Percentiles rank a stretch among this genome's conserved stretches.
Conservation (phyloP, 805 yeast genomes). For the Wickerhamomyces pijperi region DNA sequence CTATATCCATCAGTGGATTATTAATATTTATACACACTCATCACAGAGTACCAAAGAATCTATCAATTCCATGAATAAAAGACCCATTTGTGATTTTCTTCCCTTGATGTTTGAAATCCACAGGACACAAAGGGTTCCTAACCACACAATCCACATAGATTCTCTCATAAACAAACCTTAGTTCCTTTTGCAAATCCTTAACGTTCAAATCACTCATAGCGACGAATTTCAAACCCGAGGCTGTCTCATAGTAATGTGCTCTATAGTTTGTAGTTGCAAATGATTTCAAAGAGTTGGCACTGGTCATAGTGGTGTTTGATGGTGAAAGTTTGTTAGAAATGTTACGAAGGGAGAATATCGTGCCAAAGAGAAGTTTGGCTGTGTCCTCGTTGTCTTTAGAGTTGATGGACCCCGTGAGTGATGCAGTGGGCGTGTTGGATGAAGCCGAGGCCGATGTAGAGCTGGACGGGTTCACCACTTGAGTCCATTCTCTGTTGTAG, state of each 20-base stretch:
- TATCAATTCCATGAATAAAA: background rate
- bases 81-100: background rate
- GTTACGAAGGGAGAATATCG: conserved; percentile 67
- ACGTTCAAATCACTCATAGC: conserved; percentile 55
- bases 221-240: conserved; percentile 68
- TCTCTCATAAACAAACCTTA: conserved; percentile 48
- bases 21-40: too few species aligned
- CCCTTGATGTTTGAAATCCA: conserved; percentile 38
- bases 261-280: conserved; percentile 69
- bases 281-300: conserved; percentile 29
- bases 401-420: conserved; percentile 30
- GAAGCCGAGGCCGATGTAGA: background rate
- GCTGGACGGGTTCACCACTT: conserved; percentile 11
- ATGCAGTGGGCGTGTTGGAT: too few species aligned
- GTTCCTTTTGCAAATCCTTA: conserved; percentile 41
- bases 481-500: conserved; percentile 63
- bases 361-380: conserved; percentile 79
- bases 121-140: conserved; percentile 47
- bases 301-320: conserved; percentile 19
- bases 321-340: conserved; percentile 33
- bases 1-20: too few species aligned
- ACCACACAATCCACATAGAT: conserved; percentile 52
- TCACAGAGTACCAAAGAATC: conserved; percentile 1
- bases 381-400: conserved; percentile 52
- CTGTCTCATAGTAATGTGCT: conserved; percentile 71